Evolutionary conservation across 2,329 filamentous ascomycete species (phyloP).

Genomic region (Coniochaeta hoffmannii): DNA sequence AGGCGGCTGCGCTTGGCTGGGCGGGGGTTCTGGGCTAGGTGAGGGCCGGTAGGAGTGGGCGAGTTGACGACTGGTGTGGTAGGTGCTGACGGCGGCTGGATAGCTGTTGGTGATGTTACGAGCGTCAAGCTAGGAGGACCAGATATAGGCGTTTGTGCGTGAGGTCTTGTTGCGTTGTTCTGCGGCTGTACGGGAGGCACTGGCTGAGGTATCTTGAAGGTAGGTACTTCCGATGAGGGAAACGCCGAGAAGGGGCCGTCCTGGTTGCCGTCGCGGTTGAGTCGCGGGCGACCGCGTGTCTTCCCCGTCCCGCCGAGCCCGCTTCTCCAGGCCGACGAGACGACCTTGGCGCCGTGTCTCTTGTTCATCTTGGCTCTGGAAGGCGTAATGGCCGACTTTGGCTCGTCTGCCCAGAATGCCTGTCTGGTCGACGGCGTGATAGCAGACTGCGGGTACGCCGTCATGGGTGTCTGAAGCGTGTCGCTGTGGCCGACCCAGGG

Average conservation of each 20-base stretch:
- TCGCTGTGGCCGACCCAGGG: conserved; percentile 39
- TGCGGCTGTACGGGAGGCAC: conserved; percentile 6
- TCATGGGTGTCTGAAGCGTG: conserved; percentile 52
- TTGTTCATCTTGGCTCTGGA: conserved; percentile 47
- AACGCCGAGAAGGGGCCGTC: conserved; percentile 63
- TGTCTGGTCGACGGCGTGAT: conserved; percentile 56
- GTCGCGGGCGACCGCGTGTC: conserved; percentile 71
- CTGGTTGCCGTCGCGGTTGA: conserved; percentile 47
- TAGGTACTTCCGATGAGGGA: conserved; percentile 46
- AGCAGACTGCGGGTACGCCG: conserved; percentile 71
- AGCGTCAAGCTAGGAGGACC: neutral
- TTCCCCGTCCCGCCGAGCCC: conserved; percentile 59
- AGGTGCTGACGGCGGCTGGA: neutral
- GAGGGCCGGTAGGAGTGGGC: neutral
- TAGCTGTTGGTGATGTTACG: neutral
- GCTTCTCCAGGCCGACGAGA: conserved; percentile 84
- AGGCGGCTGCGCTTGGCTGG: conserved; percentile 37
- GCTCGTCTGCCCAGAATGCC: conserved; percentile 56
- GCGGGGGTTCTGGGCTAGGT: conserved; percentile 5
- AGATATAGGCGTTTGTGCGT: conserved; percentile 1
- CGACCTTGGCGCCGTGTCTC: conserved; percentile 72
- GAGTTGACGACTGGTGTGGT: conserved; percentile 6
- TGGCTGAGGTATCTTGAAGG: conserved; percentile 26
- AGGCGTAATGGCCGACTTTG: conserved; percentile 67
- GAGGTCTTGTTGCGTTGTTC: conserved; percentile 1